Conservation (phyloP, 1,139 yeast species). For the Magnusiomyces paraingens region DNA sequence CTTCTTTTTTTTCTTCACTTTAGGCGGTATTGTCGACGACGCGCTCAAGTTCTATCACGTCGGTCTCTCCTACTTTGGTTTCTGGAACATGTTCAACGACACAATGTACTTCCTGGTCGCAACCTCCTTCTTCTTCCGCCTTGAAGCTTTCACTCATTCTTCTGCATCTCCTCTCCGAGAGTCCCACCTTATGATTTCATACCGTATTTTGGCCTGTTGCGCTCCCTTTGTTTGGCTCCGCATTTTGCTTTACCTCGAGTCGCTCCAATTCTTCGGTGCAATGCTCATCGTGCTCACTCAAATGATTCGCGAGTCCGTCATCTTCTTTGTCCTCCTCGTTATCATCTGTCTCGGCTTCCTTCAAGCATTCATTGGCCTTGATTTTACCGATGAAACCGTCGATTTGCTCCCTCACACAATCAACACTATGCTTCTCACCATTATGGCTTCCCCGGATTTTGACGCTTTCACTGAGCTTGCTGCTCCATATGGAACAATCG, state of each 20-base stretch:
- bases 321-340: conserved; percentile 67
- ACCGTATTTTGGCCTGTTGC: conserved; percentile 66
- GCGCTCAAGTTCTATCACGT: conserved; percentile 64
- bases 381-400: conserved; percentile 76
- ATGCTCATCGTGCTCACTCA: conserved; percentile 80
- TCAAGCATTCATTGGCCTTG: conserved; percentile 82
- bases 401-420: conserved; percentile 54
- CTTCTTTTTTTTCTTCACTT: conserved; percentile 57
- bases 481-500: conserved; percentile 74
- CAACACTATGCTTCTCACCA: conserved; percentile 59
- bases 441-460: conserved; percentile 68
- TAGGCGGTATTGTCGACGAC: conserved; percentile 65
- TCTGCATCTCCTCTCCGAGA: conserved; percentile 26
- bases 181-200: conserved; percentile 56
- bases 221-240: conserved; percentile 89
- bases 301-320: conserved; percentile 78
- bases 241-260: conserved; percentile 66
- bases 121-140: conserved; percentile 51
- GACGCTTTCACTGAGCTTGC: conserved; percentile 64
- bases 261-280: conserved; percentile 78
- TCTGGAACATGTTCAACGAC: conserved; percentile 78
- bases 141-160: conserved; percentile 39
- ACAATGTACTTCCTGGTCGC: conserved; percentile 52
- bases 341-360: conserved; percentile 73
- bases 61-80: conserved; percentile 64